phyloP scores from a whole-genome alignment of 805 yeast species.

The Yueomyces sp. region DNA sequence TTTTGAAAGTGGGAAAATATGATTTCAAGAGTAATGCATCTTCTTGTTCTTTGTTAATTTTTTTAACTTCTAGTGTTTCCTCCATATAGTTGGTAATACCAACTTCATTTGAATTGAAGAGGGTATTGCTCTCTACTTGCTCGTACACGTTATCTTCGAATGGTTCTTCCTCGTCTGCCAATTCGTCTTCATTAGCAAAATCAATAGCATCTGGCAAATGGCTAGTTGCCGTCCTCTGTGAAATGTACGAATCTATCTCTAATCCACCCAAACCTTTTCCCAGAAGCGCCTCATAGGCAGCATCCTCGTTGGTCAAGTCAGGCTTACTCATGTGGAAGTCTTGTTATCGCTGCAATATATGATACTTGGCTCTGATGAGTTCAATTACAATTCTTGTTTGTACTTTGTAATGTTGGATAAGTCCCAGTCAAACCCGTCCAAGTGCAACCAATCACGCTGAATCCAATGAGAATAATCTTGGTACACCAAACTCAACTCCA shows the following conservation, averaged over 20 bases:
- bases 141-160: not conserved
- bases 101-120: not conserved
- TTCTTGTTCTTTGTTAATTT: slow-evolving; percentile 8
- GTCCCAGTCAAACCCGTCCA: no score
- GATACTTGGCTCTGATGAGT: no score
- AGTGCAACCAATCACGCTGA: no score
- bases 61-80: slow-evolving; percentile 16
- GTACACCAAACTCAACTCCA: no score
- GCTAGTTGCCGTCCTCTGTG: slow-evolving; percentile 30
- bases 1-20: slow-evolving; percentile 41
- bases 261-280: slow-evolving; percentile 26
- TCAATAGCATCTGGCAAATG: slow-evolving; percentile 92
- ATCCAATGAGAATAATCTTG: no score
- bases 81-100: slow-evolving; percentile 3
- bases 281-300: slow-evolving; percentile 26
- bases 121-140: not conserved
- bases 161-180: slow-evolving; percentile 71
- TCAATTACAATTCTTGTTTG: no score
- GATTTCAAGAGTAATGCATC: slow-evolving; percentile 28
- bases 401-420: no score
- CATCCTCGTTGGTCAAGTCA: slow-evolving; percentile 26
- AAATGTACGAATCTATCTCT: slow-evolving; percentile 21
- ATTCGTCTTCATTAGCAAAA: slow-evolving; percentile 86
- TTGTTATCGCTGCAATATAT: no score
- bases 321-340: not conserved